Evolutionary conservation across 306 rosid genomes (phyloP).

Genomic region (Lotus japonicus): DNA sequence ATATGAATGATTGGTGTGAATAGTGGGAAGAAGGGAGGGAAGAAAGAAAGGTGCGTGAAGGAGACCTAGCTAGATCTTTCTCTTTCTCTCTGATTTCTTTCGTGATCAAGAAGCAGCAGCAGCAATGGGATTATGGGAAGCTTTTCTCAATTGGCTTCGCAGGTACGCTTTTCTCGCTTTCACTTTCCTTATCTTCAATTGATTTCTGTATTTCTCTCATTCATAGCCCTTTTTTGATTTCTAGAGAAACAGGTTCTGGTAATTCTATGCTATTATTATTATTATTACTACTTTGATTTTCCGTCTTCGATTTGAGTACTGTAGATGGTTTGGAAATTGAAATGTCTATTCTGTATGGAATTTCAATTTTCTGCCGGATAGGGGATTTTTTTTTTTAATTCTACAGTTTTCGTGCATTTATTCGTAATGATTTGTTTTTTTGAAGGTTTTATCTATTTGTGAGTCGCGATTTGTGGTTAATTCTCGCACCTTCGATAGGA

Average conservation of each 20-base stretch:
- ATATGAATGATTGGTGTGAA: neutral
- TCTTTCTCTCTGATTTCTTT: constrained; percentile 11
- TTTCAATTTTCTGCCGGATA: neutral
- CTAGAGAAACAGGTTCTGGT: neutral
- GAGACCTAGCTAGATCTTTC: constrained; percentile 8
- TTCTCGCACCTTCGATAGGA: neutral
- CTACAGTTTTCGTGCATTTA: neutral
- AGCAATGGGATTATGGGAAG: constrained; percentile 80
- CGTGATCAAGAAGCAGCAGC: neutral
- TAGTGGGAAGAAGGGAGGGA: neutral
- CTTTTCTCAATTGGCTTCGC: constrained; percentile 83
- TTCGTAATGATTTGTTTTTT: neutral
- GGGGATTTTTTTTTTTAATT: neutral
- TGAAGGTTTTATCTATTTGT: neutral
- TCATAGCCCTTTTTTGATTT: neutral
- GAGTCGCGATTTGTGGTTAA: neutral
- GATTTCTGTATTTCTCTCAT: neutral
- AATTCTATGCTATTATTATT: neutral
- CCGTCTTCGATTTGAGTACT: neutral
- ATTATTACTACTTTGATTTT: neutral
- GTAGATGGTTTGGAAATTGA: neutral
- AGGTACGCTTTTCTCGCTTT: constrained; percentile 30
- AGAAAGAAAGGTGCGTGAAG: constrained; percentile 13
- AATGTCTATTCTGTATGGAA: neutral
- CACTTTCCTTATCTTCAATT: neutral